Percentiles rank a stretch among this genome's conserved stretches.
These are phyloP conservation scores for Sphagnurus paluster DNA, from an alignment of 1,284 basidiomycete species.

Conservation along the genomic window DNA sequence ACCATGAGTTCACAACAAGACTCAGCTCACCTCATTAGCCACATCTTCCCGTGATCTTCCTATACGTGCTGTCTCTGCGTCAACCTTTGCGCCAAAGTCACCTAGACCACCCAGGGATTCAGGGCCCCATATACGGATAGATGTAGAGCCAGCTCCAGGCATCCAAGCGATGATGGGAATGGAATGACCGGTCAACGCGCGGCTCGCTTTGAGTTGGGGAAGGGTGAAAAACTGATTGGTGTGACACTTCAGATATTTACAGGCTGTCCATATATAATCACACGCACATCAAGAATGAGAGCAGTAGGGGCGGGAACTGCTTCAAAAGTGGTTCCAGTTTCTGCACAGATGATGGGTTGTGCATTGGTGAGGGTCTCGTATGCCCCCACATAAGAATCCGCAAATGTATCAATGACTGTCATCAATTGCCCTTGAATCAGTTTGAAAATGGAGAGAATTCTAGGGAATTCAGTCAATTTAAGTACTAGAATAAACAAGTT, in stretches of 20 bases:
- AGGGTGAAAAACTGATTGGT: constrained; percentile 16
- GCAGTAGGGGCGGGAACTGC: constrained; percentile 11
- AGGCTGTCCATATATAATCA: not conserved
- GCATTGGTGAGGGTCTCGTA: constrained; percentile 13
- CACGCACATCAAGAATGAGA: constrained; percentile 18
- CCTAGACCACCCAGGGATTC: constrained; percentile 22
- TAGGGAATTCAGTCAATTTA: not conserved
- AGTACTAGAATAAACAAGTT: not conserved
- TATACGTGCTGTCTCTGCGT: too few species aligned
- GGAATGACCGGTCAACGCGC: constrained; percentile 16
- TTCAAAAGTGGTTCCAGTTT: constrained; percentile 12
- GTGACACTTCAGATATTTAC: not conserved
- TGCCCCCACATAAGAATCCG: constrained; percentile 12
- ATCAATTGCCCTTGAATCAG: constrained; percentile 10
- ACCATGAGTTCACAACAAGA: too few species aligned
- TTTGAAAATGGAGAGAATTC: constrained; percentile 15
- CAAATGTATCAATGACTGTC: constrained; percentile 10
- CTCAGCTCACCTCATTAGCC: too few species aligned
- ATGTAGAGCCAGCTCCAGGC: constrained; percentile 16
- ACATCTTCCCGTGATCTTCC: too few species aligned
- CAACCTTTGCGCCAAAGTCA: constrained; percentile 18
- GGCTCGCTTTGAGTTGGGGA: constrained; percentile 18
- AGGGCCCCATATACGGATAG: constrained; percentile 21
- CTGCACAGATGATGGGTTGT: constrained; percentile 15
- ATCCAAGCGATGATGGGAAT: constrained; percentile 22